Conservation (phyloP, 805 yeast species). For the Cyberlindnera subsufficiens region DNA sequence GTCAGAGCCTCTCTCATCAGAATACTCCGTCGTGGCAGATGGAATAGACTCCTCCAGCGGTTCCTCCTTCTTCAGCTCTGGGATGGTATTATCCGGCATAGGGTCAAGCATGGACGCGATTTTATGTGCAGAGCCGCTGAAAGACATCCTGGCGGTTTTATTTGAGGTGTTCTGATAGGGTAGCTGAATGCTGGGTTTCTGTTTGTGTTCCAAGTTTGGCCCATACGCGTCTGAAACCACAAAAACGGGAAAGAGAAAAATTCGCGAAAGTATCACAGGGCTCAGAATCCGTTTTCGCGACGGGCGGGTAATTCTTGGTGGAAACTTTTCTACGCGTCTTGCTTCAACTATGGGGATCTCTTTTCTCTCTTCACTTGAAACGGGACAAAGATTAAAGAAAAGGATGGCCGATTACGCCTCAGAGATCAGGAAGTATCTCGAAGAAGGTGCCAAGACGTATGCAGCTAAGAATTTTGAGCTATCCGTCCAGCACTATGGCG, state of each 20-base stretch:
- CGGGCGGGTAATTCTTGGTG: not conserved
- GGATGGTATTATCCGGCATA: not conserved
- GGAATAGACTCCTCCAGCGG: conserved; percentile 2
- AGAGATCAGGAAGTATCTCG: conserved; percentile 42
- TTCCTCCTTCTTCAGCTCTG: not conserved
- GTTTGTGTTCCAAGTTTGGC: no score
- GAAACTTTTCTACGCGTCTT: no score
- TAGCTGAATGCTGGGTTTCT: no score
- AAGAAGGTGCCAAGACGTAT: conserved; percentile 58
- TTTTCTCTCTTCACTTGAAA: not conserved
- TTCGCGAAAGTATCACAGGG: not conserved
- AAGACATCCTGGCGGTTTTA: conserved; percentile 3
- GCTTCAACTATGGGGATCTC: not conserved
- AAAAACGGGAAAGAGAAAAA: no score
- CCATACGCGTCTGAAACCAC: no score
- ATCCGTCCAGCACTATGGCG: conserved; percentile 68
- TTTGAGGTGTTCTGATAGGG: not conserved
- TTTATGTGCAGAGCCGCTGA: conserved; percentile 3
- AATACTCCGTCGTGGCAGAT: not conserved
- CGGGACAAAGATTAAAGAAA: no score
- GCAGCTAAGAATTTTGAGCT: conserved; percentile 59
- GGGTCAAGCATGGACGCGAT: conserved; percentile 10
- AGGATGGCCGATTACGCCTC: conserved; percentile 25
- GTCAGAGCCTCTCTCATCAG: not conserved
- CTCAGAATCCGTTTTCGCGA: not conserved